phyloP scores from a whole-genome alignment of 441 rosid species.

The Pelargonium australe region DNA sequence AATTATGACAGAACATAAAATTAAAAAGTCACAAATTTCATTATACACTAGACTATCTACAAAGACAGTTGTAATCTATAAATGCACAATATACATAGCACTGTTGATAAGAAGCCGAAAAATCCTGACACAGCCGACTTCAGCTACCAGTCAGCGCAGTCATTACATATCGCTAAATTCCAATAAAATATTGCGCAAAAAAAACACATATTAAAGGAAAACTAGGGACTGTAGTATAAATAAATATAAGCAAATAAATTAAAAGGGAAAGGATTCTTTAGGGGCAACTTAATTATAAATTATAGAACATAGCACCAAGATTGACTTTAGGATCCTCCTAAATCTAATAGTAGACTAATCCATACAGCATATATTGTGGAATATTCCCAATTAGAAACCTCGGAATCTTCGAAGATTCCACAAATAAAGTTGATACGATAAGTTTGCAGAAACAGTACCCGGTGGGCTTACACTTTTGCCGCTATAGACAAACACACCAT shows the following conservation, averaged over 20 bases:
- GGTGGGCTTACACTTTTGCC: not conserved
- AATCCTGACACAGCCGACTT: not conserved
- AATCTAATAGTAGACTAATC: slow-evolving; percentile 25
- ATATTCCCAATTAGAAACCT: slow-evolving; percentile 42
- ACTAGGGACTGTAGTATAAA: not conserved
- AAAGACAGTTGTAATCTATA: not conserved
- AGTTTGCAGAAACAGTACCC: no score
- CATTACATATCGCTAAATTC: not conserved
- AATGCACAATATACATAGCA: not conserved
- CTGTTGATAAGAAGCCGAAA: slow-evolving; percentile 4
- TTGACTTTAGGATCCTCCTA: no score
- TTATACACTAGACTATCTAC: not conserved
- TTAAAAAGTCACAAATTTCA: not conserved
- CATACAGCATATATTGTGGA: slow-evolving; percentile 39
- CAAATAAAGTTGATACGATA: no score
- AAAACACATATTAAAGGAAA: slow-evolving; percentile 1
- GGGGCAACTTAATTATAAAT: no score
- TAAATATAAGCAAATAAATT: not conserved
- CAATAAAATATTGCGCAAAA: not conserved
- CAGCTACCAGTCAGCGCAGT: slow-evolving; percentile 4
- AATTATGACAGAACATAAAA: not conserved
- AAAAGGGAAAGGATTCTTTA: not conserved
- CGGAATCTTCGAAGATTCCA: no score
- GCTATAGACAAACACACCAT: slow-evolving; percentile 19
- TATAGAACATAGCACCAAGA: slow-evolving; percentile 25